Conservation (phyloP, 495 filamentous ascomycete genomes). For the Chaetomium fimeti region DNA sequence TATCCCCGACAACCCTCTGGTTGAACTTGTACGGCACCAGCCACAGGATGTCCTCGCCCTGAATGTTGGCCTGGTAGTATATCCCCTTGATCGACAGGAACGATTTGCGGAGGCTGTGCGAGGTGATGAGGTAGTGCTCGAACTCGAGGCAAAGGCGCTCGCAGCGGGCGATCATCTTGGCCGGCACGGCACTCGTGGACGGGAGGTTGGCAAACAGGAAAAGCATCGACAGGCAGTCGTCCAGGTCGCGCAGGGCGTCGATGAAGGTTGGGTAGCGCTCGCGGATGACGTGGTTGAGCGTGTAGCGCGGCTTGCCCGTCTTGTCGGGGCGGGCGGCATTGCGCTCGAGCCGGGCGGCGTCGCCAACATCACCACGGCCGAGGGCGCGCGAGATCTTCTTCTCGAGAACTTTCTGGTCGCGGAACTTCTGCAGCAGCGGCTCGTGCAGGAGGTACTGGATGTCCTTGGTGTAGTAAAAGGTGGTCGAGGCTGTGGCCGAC, state of each 20-base stretch:
- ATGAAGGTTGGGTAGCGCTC: slow-evolving; percentile 97
- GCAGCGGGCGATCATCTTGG: slow-evolving; percentile 90
- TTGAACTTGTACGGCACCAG: slow-evolving; percentile 96
- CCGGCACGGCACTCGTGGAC: slow-evolving; percentile 76
- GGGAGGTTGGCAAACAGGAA: slow-evolving; percentile 98
- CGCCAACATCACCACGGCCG: slow-evolving; percentile 83
- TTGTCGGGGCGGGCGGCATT: slow-evolving; percentile 72
- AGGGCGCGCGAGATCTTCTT: slow-evolving; percentile 95
- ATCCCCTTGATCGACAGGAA: slow-evolving; percentile 99
- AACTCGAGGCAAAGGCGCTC: slow-evolving; percentile 90
- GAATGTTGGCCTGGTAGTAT: slow-evolving; percentile 97
- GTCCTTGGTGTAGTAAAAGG: slow-evolving; percentile 99
- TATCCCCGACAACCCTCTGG: slow-evolving; percentile 83
- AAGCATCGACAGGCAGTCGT: slow-evolving; percentile 94
- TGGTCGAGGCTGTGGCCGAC: slow-evolving; percentile 81
- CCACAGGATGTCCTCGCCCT: slow-evolving; percentile 98
- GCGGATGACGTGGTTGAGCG: slow-evolving; percentile 92
- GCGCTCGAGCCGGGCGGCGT: slow-evolving; percentile 66
- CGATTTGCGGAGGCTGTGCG: slow-evolving; percentile 86
- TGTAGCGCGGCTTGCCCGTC: slow-evolving; percentile 78
- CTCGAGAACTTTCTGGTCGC: slow-evolving; percentile 90
- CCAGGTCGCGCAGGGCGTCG: slow-evolving; percentile 90
- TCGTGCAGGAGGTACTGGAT: slow-evolving; percentile 98
- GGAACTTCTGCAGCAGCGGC: slow-evolving; percentile 90
- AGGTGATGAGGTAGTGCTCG: slow-evolving; percentile 91